Conservation (phyloP, 176 grass and related monocot genomes). For the Juncus effusus region DNA sequence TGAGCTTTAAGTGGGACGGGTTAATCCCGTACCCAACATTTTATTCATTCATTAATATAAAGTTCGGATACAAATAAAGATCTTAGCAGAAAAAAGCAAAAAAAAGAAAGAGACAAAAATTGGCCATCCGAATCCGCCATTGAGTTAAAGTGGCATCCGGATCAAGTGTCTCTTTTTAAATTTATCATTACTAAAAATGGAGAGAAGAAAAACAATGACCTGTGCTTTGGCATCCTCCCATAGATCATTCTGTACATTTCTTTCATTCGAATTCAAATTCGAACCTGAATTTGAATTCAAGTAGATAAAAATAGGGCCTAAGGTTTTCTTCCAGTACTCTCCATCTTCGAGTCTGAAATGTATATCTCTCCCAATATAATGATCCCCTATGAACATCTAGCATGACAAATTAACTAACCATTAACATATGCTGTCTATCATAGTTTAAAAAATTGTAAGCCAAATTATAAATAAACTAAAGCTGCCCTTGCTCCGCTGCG, state of each 20-base stretch:
- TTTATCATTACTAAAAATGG: background rate
- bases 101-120: too few relatives aligned
- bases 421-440: too few relatives aligned
- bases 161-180: background rate
- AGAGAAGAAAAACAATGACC: slow-evolving; percentile 20
- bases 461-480: too few relatives aligned
- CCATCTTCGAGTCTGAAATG: slow-evolving; percentile 33
- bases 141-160: too few relatives aligned
- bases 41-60: too few relatives aligned
- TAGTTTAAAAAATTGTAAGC: too few relatives aligned
- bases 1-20: too few relatives aligned
- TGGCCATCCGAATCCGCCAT: too few relatives aligned
- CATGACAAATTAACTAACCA: background rate
- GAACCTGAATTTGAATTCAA: slow-evolving; percentile 41
- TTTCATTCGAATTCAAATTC: background rate
- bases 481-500: too few relatives aligned
- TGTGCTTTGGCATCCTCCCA: slow-evolving; percentile 75
- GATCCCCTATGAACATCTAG: slow-evolving; percentile 65
- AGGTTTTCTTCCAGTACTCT: slow-evolving; percentile 74
- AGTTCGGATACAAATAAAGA: too few relatives aligned
- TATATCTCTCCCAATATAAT: slow-evolving; percentile 53
- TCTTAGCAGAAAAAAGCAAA: too few relatives aligned
- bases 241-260: slow-evolving; percentile 13
- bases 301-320: slow-evolving; percentile 84
- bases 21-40: too few relatives aligned